Evolutionary conservation across 805 yeast species (phyloP).

Genomic region (Wickerhamomyces rabaulensis): DNA sequence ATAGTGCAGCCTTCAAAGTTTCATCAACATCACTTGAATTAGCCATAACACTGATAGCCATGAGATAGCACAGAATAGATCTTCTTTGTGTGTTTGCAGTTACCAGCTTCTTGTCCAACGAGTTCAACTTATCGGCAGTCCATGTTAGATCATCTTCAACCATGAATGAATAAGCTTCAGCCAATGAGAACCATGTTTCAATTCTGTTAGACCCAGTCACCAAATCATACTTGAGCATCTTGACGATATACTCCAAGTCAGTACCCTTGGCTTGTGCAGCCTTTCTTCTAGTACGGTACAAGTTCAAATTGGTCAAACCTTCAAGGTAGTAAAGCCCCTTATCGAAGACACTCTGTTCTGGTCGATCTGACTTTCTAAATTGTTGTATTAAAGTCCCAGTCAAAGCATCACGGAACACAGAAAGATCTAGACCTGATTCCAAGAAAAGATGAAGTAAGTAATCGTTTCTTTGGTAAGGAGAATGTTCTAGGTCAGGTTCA

Average conservation of each 20-base stretch:
- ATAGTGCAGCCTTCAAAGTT: slow-evolving; percentile 37
- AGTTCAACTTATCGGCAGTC: slow-evolving; percentile 79
- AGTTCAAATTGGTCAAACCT: slow-evolving; percentile 62
- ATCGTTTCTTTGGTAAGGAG: slow-evolving; percentile 40
- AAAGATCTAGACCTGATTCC: slow-evolving; percentile 38
- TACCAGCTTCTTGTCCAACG: slow-evolving; percentile 49
- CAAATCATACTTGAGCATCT: slow-evolving; percentile 61
- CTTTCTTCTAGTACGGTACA: slow-evolving; percentile 64
- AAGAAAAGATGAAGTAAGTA: slow-evolving; percentile 42
- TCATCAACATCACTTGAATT: slow-evolving; percentile 22
- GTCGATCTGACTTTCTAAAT: slow-evolving; percentile 27
- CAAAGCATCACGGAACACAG: slow-evolving; percentile 44
- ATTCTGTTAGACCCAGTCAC: slow-evolving; percentile 59
- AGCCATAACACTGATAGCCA: slow-evolving; percentile 53
- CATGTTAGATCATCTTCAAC: slow-evolving; percentile 91
- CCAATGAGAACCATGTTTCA: slow-evolving; percentile 85
- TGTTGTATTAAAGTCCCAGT: slow-evolving; percentile 39
- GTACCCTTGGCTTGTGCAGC: slow-evolving; percentile 77
- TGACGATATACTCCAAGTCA: slow-evolving; percentile 71
- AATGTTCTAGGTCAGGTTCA: slow-evolving; percentile 44
- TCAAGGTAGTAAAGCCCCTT: slow-evolving; percentile 65
- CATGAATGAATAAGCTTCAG: slow-evolving; percentile 68
- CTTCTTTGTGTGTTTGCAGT: slow-evolving; percentile 66
- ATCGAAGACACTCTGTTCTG: slow-evolving; percentile 32
- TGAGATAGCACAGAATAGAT: slow-evolving; percentile 65